phyloP scores from a whole-genome alignment of 2,329 filamentous ascomycete genomes.

The Emmonsiellopsis sp. region DNA sequence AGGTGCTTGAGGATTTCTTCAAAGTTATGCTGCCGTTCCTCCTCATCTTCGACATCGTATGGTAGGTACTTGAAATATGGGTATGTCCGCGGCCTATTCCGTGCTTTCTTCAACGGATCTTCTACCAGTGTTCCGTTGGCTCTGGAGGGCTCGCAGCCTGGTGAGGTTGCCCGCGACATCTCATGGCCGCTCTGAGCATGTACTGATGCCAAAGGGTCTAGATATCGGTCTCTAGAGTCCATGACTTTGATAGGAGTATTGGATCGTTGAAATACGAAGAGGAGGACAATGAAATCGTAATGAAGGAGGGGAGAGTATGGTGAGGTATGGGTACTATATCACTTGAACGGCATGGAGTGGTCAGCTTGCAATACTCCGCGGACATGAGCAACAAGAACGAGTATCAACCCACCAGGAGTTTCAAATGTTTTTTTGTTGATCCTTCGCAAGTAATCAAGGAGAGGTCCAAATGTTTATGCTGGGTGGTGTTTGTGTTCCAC shows the following conservation, averaged over 20 bases:
- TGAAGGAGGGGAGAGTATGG: neutral
- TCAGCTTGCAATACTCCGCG: neutral
- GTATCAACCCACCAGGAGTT: neutral
- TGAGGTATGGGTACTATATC: neutral
- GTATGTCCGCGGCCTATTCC: conserved; percentile 72
- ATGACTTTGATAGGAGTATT: neutral
- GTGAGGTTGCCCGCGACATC: conserved; percentile 78
- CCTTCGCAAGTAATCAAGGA: neutral
- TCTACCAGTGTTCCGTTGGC: conserved; percentile 40
- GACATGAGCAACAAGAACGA: neutral
- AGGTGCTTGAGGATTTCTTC: conserved; percentile 86
- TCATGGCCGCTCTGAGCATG: conserved; percentile 28
- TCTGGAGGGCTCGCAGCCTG: conserved; percentile 47
- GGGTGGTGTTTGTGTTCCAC: neutral
- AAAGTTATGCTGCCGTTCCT: conserved; percentile 67
- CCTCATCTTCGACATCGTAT: conserved; percentile 74
- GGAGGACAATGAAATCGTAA: neutral
- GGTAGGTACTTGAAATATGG: conserved; percentile 87
- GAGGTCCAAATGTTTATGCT: too few relatives aligned
- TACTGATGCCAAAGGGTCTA: conserved; percentile 10
- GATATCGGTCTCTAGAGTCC: conserved; percentile 12
- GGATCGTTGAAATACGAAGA: neutral
- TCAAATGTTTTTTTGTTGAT: neutral
- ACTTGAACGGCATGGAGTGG: neutral
- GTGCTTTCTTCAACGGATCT: conserved; percentile 52